Evolutionary conservation across 305 asterid genomes (phyloP).

Genomic region (Coffea humblotiana): DNA sequence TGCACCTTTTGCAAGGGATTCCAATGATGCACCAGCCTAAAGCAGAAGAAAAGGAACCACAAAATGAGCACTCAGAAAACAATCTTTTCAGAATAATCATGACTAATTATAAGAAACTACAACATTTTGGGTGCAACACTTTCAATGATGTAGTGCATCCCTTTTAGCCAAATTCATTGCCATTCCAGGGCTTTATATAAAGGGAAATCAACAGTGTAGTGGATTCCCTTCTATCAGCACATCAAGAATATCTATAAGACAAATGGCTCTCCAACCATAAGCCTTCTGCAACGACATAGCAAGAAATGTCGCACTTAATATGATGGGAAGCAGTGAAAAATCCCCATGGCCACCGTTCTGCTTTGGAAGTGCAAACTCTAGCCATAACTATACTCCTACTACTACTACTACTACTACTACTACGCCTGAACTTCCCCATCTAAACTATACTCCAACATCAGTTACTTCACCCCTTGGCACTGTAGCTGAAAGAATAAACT

Average conservation of each 20-base stretch:
- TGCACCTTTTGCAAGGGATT: conserved; percentile 84
- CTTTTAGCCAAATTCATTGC: too few relatives aligned
- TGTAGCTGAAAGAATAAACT: background rate
- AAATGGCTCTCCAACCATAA: background rate
- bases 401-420: too few relatives aligned
- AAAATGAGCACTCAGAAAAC: background rate
- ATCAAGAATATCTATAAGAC: background rate
- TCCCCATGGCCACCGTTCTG: background rate
- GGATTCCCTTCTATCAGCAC: background rate
- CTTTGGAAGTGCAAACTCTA: background rate
- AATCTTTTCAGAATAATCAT: background rate
- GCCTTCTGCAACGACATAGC: background rate
- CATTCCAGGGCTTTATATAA: background rate
- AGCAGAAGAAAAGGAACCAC: conserved; percentile 9
- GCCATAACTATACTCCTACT: background rate
- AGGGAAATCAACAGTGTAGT: background rate
- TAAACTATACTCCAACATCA: background rate
- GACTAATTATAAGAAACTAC: background rate
- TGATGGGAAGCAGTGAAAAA: background rate
- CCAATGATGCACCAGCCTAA: conserved; percentile 87
- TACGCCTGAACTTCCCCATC: too few relatives aligned
- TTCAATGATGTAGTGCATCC: too few relatives aligned
- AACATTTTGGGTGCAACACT: too few relatives aligned
- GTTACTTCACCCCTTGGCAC: background rate
- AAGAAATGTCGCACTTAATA: background rate